These are phyloP conservation scores for Selaginella moellendorffii DNA, from an alignment of 75 land plant genomes.

Conservation along the genomic window DNA sequence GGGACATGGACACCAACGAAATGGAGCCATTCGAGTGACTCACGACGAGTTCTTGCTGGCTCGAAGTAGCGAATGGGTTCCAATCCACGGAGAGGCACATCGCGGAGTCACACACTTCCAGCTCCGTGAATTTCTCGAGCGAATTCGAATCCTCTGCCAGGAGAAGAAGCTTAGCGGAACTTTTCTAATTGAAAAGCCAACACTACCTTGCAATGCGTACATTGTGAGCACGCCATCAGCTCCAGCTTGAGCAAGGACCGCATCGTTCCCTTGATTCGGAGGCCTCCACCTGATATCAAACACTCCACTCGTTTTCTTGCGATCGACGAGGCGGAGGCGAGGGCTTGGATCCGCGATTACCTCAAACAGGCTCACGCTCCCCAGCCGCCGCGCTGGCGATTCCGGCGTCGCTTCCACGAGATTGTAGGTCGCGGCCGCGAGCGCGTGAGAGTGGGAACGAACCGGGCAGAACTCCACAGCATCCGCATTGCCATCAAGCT, in stretches of 20 bases:
- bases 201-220: constrained; percentile 14
- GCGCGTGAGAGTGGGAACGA: constrained; percentile 27
- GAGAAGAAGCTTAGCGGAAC: not conserved
- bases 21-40: constrained; percentile 78
- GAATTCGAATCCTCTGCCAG: not conserved
- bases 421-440: constrained; percentile 84
- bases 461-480: constrained; percentile 89
- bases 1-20: constrained; percentile 32
- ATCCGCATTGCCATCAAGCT: constrained; percentile 85
- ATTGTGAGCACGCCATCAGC: constrained; percentile 48
- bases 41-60: constrained; percentile 30
- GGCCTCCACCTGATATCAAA: constrained; percentile 88
- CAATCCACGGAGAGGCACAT: constrained; percentile 94
- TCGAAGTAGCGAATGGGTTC: constrained; percentile 20
- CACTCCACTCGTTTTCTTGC: constrained; percentile 49
- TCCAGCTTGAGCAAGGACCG: constrained; percentile 73
- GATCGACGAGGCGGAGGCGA: constrained; percentile 26
- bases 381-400: constrained; percentile 22
- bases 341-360: constrained; percentile 15
- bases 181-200: not conserved
- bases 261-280: constrained; percentile 8
- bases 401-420: constrained; percentile 86
- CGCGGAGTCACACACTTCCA: constrained; percentile 33
- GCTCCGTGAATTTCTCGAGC: constrained; percentile 24
- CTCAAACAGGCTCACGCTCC: constrained; percentile 42